These are phyloP conservation scores for Backusella mclennaniae DNA, from an alignment of 192 early-diverging fungal genomes.

Conservation along the genomic window DNA sequence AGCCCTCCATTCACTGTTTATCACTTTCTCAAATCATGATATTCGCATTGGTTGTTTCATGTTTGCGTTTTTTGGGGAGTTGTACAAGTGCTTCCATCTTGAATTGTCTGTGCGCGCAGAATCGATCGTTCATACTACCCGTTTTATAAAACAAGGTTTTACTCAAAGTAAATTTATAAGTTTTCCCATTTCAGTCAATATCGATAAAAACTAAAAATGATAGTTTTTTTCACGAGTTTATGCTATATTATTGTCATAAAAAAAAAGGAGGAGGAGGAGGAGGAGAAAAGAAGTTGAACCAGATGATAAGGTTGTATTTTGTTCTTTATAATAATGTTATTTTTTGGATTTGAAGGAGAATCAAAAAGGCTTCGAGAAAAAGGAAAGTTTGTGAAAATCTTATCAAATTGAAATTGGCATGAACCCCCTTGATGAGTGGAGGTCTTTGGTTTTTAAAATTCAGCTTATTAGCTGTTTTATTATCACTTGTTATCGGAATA, in stretches of 20 bases:
- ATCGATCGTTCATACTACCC: neutral
- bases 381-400: slow-evolving; percentile 5
- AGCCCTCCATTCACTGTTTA: neutral
- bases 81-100: neutral
- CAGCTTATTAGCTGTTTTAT: neutral
- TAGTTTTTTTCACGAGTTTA: neutral
- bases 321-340: neutral
- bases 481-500: neutral
- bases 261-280: neutral
- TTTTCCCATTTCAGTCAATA: neutral
- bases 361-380: neutral
- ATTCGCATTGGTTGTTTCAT: neutral
- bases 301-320: neutral
- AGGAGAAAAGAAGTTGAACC: neutral
- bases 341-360: neutral
- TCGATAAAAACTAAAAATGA: neutral
- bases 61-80: too few species aligned
- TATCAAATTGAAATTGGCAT: slow-evolving; percentile 4
- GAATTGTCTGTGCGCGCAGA: neutral
- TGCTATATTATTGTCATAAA: neutral
- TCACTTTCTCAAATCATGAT: neutral
- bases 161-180: neutral
- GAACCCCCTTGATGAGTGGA: neutral
- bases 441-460: slow-evolving; percentile 1
- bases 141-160: neutral